Base-by-base conservation (phyloP, 2,329 filamentous ascomycete species). In the Fusarium sp. region DNA sequence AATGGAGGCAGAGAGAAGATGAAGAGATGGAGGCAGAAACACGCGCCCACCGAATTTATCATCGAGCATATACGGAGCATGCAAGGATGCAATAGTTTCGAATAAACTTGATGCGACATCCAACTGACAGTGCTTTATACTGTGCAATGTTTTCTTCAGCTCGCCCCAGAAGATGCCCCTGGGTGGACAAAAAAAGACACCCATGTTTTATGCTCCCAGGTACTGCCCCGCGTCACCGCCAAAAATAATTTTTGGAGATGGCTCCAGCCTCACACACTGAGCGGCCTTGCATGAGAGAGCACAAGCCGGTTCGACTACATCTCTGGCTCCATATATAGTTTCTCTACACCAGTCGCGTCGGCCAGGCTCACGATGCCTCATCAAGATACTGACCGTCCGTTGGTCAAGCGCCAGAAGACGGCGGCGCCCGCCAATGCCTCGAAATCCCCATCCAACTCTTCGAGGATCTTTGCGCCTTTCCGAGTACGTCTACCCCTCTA, bases 381-480 rank as follows among this genome's bases (percentile, higher is more conserved):
- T 79, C 88, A 88, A 58, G 87, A 88, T 64, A 84, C 86, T 74
- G 89, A 91, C 76, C 84, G 87, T 67, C 93, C 91, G 62, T 83
- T 92, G 75, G 87, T 88, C 68, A 98, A 98, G 86, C 91, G 95
- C 73, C 93, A 94, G 83, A 95, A 92, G 84, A 79, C 77, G 42
- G 61, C 67, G 71, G 83, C 86, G 10, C 74, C 73, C 8, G 74
- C 80, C 61, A 79, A 82, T 64, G 60, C 82, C 78, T 74, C 83
- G 51, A 79, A 86, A 73, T 71, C 82, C 73, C 70, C 84, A n/a
- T 75, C 78, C 62, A 81, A 85, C 78, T 88, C 89, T 64, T 97
- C 95, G 12, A 90, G 91, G 80, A 94, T 98, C 75, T 98, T 99
- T 86, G 93, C 95, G 77, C 96, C 96, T 2, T 98, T 96, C 84